Evolutionary conservation across 371 early-diverging fungal species (phyloP).

Genomic region (Mortierella polycephala): DNA sequence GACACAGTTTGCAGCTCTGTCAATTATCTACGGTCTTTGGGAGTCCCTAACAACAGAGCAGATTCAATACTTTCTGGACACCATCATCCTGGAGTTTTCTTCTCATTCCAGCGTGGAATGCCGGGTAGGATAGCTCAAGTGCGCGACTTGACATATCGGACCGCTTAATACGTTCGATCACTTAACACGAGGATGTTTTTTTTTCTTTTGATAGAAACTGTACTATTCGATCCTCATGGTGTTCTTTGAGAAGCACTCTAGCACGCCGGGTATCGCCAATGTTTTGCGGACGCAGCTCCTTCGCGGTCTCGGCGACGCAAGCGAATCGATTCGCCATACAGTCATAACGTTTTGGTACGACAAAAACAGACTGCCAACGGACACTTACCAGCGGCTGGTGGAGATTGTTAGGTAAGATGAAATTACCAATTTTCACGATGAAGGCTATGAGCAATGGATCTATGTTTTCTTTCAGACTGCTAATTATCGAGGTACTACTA

Average conservation of each 20-base stretch:
- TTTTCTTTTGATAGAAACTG: slow-evolving; percentile 49
- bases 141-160: neutral
- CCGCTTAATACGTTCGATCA: too few relatives aligned
- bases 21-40: slow-evolving; percentile 62
- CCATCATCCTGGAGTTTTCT: slow-evolving; percentile 48
- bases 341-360: slow-evolving; percentile 62
- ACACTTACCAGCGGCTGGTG: slow-evolving; percentile 58
- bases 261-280: slow-evolving; percentile 23
- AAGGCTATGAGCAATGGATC: neutral
- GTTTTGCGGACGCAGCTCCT: slow-evolving; percentile 61
- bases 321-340: slow-evolving; percentile 60
- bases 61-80: slow-evolving; percentile 58
- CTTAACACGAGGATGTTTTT: neutral
- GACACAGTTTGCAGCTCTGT: slow-evolving; percentile 63
- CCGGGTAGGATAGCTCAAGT: slow-evolving; percentile 52
- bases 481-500: neutral
- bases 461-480: neutral
- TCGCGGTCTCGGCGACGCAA: slow-evolving; percentile 67
- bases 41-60: slow-evolving; percentile 53
- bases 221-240: slow-evolving; percentile 59
- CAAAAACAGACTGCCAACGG: slow-evolving; percentile 44
- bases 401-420: slow-evolving; percentile 58
- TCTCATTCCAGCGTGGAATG: slow-evolving; percentile 60
- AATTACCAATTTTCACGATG: too few relatives aligned
- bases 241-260: slow-evolving; percentile 26